Evolutionary conservation across 306 rosid genomes (phyloP).

Genomic region (Castanopsis chinensis): DNA sequence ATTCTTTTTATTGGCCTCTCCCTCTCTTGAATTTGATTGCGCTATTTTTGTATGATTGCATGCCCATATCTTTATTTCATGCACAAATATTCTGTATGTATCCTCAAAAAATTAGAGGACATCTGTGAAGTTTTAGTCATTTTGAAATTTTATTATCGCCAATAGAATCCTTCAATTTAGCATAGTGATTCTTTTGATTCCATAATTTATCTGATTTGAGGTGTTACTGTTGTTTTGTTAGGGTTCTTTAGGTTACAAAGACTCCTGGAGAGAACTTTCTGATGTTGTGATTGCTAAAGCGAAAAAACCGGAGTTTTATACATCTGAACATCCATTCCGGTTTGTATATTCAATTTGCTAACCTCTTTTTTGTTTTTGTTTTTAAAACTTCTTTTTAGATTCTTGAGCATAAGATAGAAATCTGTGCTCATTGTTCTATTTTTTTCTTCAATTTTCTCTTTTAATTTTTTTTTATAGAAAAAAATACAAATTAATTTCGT

Average conservation of each 20-base stretch:
- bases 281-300: constrained; percentile 97
- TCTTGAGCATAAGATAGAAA: neutral
- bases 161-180: neutral
- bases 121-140: neutral
- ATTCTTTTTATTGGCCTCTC: too few species aligned
- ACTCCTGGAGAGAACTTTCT: constrained; percentile 85
- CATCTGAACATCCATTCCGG: constrained; percentile 97
- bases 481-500: neutral
- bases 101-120: neutral
- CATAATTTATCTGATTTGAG: too few species aligned
- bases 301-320: constrained; percentile 86
- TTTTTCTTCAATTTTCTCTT: neutral
- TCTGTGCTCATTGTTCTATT: constrained; percentile 3
- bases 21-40: too few species aligned
- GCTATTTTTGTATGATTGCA: neutral
- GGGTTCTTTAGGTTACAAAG: constrained; percentile 71
- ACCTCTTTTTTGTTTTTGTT: neutral
- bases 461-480: neutral
- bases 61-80: neutral
- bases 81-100: neutral
- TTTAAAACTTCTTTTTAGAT: neutral
- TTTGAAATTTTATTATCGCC: neutral
- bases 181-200: neutral
- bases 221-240: constrained; percentile 36
- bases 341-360: constrained; percentile 39